Percentiles rank a stretch among this genome's conserved stretches.
Evolutionary conservation across 306 rosid genomes (phyloP).

Genomic region (Hippophae gyantsensis): DNA sequence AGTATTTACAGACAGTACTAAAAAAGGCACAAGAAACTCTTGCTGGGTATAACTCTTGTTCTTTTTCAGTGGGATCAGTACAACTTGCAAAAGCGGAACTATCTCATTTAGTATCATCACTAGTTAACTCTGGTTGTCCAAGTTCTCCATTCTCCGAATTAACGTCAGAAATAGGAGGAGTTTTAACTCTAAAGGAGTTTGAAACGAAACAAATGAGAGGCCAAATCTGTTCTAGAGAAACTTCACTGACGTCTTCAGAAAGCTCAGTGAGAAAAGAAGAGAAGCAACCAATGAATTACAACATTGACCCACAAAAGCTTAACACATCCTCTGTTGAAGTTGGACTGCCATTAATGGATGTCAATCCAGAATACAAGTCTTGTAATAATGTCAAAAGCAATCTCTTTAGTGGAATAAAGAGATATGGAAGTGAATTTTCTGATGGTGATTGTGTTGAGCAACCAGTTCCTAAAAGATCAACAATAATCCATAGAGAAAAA

Average conservation of each 20-base stretch:
- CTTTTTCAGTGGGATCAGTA: slow-evolving; percentile 45
- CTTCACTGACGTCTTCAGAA: slow-evolving; percentile 79
- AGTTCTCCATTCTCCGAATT: slow-evolving; percentile 61
- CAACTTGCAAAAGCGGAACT: slow-evolving; percentile 70
- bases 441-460: slow-evolving; percentile 43
- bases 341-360: slow-evolving; percentile 33
- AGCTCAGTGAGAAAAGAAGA: slow-evolving; percentile 54
- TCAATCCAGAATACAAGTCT: slow-evolving; percentile 25
- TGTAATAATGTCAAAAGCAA: not conserved
- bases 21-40: slow-evolving; percentile 79
- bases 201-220: slow-evolving; percentile 47
- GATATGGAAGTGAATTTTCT: slow-evolving; percentile 31
- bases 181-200: slow-evolving; percentile 17
- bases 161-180: slow-evolving; percentile 34
- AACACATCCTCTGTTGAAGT: slow-evolving; percentile 22
- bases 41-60: slow-evolving; percentile 33
- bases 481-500: not conserved
- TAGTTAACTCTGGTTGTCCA: slow-evolving; percentile 57
- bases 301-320: slow-evolving; percentile 20
- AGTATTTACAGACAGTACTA: slow-evolving; percentile 70
- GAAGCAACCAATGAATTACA: slow-evolving; percentile 19
- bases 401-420: slow-evolving; percentile 42
- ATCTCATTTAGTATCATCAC: slow-evolving; percentile 56
- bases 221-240: slow-evolving; percentile 62
- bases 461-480: slow-evolving; percentile 36